Conservation (phyloP, 495 filamentous ascomycete genomes). For the Xylaria longipes region DNA sequence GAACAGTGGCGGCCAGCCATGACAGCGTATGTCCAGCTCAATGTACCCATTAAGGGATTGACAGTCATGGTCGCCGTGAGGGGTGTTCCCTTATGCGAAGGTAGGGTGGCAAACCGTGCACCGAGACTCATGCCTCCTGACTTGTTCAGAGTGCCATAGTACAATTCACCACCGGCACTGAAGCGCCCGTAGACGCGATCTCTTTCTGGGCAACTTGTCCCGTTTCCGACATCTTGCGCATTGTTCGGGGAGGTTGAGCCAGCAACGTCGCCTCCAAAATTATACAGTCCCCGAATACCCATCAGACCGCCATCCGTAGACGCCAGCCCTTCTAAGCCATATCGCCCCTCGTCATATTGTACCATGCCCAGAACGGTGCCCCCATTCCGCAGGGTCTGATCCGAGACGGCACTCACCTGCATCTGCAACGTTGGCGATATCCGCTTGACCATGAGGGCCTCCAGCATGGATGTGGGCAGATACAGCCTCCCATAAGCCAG, state of each 20-base stretch:
- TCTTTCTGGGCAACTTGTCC: constrained; percentile 38
- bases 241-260: constrained; percentile 17
- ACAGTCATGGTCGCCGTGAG: constrained; percentile 91
- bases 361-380: constrained; percentile 79
- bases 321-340: constrained; percentile 87
- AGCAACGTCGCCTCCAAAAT: constrained; percentile 84
- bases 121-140: constrained; percentile 81
- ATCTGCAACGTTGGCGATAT: constrained; percentile 80
- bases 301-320: constrained; percentile 90
- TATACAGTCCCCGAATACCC: constrained; percentile 88
- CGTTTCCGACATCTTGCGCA: constrained; percentile 30
- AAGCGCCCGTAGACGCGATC: constrained; percentile 69
- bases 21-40: constrained; percentile 89
- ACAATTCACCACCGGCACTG: constrained; percentile 88
- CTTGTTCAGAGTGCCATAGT: constrained; percentile 92
- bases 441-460: constrained; percentile 85
- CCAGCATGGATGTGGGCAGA: constrained; percentile 80
- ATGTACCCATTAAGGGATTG: constrained; percentile 90
- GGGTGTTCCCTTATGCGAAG: constrained; percentile 82
- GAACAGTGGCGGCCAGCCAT: constrained; percentile 80
- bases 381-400: constrained; percentile 72
- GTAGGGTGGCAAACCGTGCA: constrained; percentile 86
- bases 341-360: constrained; percentile 88
- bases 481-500: constrained; percentile 90
- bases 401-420: constrained; percentile 81